These are phyloP conservation scores for Pleoardoris graminearum DNA, from an alignment of 2,329 filamentous ascomycete genomes.

Conservation along the genomic window DNA sequence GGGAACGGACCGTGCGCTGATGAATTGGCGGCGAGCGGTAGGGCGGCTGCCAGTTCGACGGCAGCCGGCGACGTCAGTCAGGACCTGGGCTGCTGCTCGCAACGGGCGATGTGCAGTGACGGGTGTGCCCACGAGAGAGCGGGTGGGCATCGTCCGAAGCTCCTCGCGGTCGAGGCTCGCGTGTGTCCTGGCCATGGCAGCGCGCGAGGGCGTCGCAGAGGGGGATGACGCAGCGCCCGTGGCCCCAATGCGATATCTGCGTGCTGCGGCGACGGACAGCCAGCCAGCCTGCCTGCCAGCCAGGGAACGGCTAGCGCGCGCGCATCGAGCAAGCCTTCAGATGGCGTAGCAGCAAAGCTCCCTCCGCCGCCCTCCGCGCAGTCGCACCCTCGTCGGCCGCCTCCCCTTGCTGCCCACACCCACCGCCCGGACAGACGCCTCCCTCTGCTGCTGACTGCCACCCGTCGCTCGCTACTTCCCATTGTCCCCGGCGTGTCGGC, in stretches of 20 bases:
- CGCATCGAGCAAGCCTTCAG: conserved; percentile 5
- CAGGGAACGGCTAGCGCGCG: conserved; percentile 4
- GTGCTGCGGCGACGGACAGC: conserved; percentile 6
- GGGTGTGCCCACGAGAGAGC: not conserved
- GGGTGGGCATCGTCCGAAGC: too few species aligned
- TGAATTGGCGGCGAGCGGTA: conserved; percentile 14
- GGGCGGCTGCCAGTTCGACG: conserved; percentile 1
- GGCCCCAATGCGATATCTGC: conserved; percentile 5
- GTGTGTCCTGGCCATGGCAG: too few species aligned
- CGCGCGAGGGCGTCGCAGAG: too few species aligned
- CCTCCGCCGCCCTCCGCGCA: conserved; percentile 6
- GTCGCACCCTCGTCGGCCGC: not conserved
- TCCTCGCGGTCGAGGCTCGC: too few species aligned
- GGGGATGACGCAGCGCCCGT: conserved; percentile 1
- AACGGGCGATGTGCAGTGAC: not conserved
- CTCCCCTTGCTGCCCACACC: not conserved
- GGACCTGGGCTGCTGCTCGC: too few species aligned
- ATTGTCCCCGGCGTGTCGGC: conserved; percentile 2
- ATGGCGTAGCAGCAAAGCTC: conserved; percentile 1
- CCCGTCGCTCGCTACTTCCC: conserved; percentile 6
- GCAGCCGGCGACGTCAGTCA: not conserved
- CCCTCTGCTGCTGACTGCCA: not conserved
- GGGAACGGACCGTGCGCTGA: conserved; percentile 11
- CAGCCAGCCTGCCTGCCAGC: too few species aligned
- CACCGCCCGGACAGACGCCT: not conserved